A percentile compares a stretch with the other conserved stretches of the same genome.
These are phyloP conservation scores for Kodamaea ohmeri DNA, from an alignment of 1,139 yeast species.

Conservation along the genomic window DNA sequence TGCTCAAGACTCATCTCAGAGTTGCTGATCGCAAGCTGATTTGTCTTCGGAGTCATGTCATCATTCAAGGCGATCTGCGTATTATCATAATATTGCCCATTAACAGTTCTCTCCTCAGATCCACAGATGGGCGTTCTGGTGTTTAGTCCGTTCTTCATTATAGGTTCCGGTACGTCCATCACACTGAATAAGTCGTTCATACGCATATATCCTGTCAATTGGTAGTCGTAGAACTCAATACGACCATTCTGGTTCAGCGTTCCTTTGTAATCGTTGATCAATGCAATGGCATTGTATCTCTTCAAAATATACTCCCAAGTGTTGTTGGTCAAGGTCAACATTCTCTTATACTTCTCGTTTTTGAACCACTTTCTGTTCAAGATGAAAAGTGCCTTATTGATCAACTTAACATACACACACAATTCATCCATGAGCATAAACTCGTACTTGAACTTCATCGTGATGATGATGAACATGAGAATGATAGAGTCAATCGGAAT, in stretches of 20 bases:
- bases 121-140: slow-evolving; percentile 1
- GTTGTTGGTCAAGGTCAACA: slow-evolving; percentile 42
- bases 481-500: slow-evolving; percentile 62
- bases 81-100: slow-evolving; percentile 7
- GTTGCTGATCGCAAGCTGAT: slow-evolving; percentile 14
- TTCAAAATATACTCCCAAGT: slow-evolving; percentile 47
- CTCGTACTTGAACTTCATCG: slow-evolving; percentile 51
- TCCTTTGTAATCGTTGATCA: slow-evolving; percentile 29
- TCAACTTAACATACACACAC: slow-evolving; percentile 36
- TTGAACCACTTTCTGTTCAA: slow-evolving; percentile 47
- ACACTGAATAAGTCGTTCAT: slow-evolving; percentile 42
- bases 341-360: slow-evolving; percentile 46
- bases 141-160: slow-evolving; percentile 11
- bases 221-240: slow-evolving; percentile 41
- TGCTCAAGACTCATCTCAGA: slow-evolving; percentile 13
- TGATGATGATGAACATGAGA: slow-evolving; percentile 49
- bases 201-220: slow-evolving; percentile 38
- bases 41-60: slow-evolving; percentile 8
- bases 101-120: background rate
- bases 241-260: slow-evolving; percentile 19
- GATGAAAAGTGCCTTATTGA: slow-evolving; percentile 44
- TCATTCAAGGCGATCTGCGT: slow-evolving; percentile 5
- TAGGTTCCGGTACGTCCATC: slow-evolving; percentile 47
- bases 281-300: slow-evolving; percentile 29
- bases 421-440: slow-evolving; percentile 33